Conservation (phyloP, 1,139 yeast genomes). For the Ashbya aceris region DNA sequence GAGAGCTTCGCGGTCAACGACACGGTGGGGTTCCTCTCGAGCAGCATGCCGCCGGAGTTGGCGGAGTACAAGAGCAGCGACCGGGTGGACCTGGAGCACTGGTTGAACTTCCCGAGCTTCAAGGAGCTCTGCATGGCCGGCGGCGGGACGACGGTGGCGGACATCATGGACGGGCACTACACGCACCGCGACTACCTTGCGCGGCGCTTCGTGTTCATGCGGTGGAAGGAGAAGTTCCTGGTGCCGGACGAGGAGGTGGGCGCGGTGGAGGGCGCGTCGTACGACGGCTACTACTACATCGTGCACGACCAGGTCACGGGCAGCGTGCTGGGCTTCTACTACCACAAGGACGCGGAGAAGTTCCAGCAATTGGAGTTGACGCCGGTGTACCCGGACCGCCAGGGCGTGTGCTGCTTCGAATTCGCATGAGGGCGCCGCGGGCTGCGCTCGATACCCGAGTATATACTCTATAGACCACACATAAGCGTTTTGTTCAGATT, state of each 20-base stretch:
- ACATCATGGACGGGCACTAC: slow-evolving; percentile 18
- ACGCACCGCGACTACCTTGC: slow-evolving; percentile 30
- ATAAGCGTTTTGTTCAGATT: not conserved
- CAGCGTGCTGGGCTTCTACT: slow-evolving; percentile 68
- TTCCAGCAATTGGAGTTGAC: slow-evolving; percentile 58
- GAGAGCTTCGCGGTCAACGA: slow-evolving; percentile 77
- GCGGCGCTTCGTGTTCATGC: slow-evolving; percentile 63
- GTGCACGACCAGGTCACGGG: slow-evolving; percentile 75
- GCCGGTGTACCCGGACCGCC: slow-evolving; percentile 33
- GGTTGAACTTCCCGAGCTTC: slow-evolving; percentile 61
- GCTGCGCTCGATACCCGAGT: not conserved
- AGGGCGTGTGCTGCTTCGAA: slow-evolving; percentile 18
- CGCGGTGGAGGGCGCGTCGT: slow-evolving; percentile 70
- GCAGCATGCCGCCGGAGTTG: slow-evolving; percentile 32
- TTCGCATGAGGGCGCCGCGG: slow-evolving; percentile 14
- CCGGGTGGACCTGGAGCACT: slow-evolving; percentile 71
- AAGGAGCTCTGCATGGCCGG: slow-evolving; percentile 26
- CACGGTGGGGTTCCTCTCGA: slow-evolving; percentile 41
- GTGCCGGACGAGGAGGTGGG: slow-evolving; percentile 72
- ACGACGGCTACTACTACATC: slow-evolving; percentile 86
- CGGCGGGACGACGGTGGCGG: slow-evolving; percentile 27
- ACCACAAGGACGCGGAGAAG: slow-evolving; percentile 66
- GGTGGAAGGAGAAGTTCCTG: slow-evolving; percentile 88
- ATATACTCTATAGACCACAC: not conserved
- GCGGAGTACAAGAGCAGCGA: slow-evolving; percentile 35